These are phyloP conservation scores for Colletotrichum navitas DNA, from an alignment of 2,329 filamentous ascomycete genomes.

Conservation along the genomic window DNA sequence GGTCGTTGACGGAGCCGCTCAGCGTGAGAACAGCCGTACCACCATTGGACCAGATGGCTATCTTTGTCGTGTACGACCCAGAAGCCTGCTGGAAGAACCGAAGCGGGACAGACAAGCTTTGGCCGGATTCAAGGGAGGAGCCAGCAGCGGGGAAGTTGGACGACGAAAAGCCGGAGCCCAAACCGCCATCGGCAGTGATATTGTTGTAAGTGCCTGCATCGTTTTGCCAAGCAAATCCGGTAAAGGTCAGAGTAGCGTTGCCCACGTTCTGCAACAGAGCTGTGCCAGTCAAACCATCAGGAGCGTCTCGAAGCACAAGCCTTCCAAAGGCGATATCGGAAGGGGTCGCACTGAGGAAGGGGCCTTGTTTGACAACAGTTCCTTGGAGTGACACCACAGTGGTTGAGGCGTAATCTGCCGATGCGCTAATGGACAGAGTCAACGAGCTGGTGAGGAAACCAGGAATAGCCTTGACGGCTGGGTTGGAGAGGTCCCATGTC, in stretches of 20 bases:
- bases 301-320: slow-evolving; percentile 51
- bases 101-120: slow-evolving; percentile 49
- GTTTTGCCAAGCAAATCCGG: slow-evolving; percentile 51
- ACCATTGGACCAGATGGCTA: slow-evolving; percentile 54
- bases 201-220: slow-evolving; percentile 49
- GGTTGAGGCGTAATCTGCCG: slow-evolving; percentile 52
- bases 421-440: slow-evolving; percentile 53
- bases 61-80: slow-evolving; percentile 51
- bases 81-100: slow-evolving; percentile 50
- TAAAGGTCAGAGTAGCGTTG: slow-evolving; percentile 51
- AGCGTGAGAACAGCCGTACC: slow-evolving; percentile 51
- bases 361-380: slow-evolving; percentile 51
- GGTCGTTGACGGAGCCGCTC: slow-evolving; percentile 51
- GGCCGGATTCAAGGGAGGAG: slow-evolving; percentile 48
- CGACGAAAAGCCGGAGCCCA: slow-evolving; percentile 51
- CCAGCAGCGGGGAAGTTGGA: slow-evolving; percentile 48
- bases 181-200: slow-evolving; percentile 47
- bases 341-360: slow-evolving; percentile 54
- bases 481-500: slow-evolving; percentile 53
- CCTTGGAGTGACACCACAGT: slow-evolving; percentile 55
- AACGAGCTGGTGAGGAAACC: slow-evolving; percentile 54
- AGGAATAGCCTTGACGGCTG: slow-evolving; percentile 48
- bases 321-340: slow-evolving; percentile 55
- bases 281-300: slow-evolving; percentile 40
- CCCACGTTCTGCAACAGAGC: slow-evolving; percentile 55